Conservation (phyloP, 768 basidiomycete species). For the Termitomyces sp. region DNA sequence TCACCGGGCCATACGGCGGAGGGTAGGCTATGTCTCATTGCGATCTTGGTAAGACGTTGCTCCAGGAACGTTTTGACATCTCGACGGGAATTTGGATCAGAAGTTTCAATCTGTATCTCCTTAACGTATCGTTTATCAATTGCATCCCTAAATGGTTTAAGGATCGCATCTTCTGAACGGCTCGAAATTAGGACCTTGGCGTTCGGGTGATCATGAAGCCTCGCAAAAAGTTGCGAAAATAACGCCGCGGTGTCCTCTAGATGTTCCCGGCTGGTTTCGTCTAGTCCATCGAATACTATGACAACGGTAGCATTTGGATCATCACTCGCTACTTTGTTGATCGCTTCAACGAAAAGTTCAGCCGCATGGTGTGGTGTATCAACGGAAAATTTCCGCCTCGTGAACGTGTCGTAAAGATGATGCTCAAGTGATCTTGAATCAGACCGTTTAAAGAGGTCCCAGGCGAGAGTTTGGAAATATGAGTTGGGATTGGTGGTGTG, state of each 20-base stretch:
- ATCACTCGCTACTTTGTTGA: slow-evolving; percentile 4
- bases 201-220: slow-evolving; percentile 5
- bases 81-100: not conserved
- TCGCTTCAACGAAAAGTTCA: slow-evolving; percentile 15
- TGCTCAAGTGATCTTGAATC: slow-evolving; percentile 4
- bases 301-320: slow-evolving; percentile 11
- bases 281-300: slow-evolving; percentile 20
- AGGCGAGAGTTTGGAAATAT: slow-evolving; percentile 19
- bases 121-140: slow-evolving; percentile 8
- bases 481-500: slow-evolving; percentile 15
- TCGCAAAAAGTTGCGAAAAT: slow-evolving; percentile 14
- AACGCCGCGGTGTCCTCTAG: slow-evolving; percentile 9
- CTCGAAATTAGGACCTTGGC: slow-evolving; percentile 21
- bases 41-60: slow-evolving; percentile 8
- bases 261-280: slow-evolving; percentile 14
- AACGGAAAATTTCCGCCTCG: slow-evolving; percentile 4
- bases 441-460: slow-evolving; percentile 7
- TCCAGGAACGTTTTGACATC: slow-evolving; percentile 15
- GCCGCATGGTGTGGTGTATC: slow-evolving; percentile 12
- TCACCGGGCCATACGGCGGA: slow-evolving; percentile 11
- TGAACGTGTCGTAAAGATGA: slow-evolving; percentile 8
- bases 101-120: slow-evolving; percentile 15
- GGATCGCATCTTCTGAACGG: slow-evolving; percentile 20
- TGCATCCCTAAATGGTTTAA: slow-evolving; percentile 6
- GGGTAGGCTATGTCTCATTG: slow-evolving; percentile 5